Evolutionary conservation across 345 rosid genomes (phyloP).

Genomic region (Syzygium jambos): DNA sequence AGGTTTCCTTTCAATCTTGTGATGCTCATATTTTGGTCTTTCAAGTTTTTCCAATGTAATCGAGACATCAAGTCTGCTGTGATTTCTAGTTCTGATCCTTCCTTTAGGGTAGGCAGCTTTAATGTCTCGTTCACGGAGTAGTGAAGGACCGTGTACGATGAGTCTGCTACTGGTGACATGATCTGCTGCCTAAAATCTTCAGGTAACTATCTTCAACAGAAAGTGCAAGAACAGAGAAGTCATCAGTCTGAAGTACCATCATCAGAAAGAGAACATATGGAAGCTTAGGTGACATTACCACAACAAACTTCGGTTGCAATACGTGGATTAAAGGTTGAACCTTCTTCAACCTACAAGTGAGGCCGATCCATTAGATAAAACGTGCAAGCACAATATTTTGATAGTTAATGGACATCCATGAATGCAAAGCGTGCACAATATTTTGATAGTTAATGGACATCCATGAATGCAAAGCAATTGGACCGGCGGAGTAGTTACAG

Average conservation of each 20-base stretch:
- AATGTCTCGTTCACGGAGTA: constrained; percentile 46
- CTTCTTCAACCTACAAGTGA: constrained; percentile 34
- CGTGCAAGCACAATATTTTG: background rate
- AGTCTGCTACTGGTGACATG: constrained; percentile 12
- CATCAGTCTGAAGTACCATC: background rate
- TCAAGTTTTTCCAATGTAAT: constrained; percentile 35
- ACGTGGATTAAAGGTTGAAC: constrained; percentile 34
- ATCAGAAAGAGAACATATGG: background rate
- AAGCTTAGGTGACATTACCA: constrained; percentile 28
- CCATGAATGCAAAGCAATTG: background rate
- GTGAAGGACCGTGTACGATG: constrained; percentile 18
- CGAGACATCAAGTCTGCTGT: constrained; percentile 37
- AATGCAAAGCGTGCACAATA: background rate
- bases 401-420: background rate
- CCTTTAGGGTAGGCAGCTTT: constrained; percentile 23
- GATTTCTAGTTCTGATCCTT: constrained; percentile 35
- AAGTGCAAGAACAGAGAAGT: background rate
- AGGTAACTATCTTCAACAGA: constrained; percentile 35
- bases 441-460: background rate
- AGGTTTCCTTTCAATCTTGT: constrained; percentile 62
- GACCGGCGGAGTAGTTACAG: background rate
- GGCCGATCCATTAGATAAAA: background rate
- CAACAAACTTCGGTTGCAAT: constrained; percentile 55
- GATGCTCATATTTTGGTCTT: constrained; percentile 20
- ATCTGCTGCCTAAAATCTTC: constrained; percentile 34